Conservation (phyloP, 2,329 filamentous ascomycete species). For the Scolecobasidium constrictum region DNA sequence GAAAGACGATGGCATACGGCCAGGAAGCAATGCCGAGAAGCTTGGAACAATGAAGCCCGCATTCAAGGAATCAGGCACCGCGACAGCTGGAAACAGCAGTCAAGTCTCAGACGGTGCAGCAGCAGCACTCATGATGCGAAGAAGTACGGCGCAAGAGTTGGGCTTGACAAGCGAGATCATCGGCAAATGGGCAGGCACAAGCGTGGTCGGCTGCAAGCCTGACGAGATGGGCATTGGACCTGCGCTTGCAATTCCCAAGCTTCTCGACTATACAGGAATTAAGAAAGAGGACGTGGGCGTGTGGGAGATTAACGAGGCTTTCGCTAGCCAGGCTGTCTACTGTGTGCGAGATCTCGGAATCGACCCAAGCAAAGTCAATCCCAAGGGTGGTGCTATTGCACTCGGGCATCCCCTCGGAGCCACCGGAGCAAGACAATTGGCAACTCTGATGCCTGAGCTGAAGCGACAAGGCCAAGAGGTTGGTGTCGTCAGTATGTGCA, state of each 20-base stretch:
- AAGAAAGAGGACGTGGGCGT: constrained; percentile 59
- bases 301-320: constrained; percentile 91
- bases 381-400: constrained; percentile 89
- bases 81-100: constrained; percentile 75
- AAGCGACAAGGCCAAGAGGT: constrained; percentile 57
- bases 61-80: constrained; percentile 62
- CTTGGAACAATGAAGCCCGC: constrained; percentile 75
- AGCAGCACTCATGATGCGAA: constrained; percentile 71
- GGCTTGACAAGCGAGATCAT: constrained; percentile 61
- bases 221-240: constrained; percentile 95
- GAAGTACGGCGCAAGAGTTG: constrained; percentile 65
- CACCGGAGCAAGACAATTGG: constrained; percentile 72
- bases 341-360: constrained; percentile 62
- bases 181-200: constrained; percentile 70
- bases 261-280: constrained; percentile 61
- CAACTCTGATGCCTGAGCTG: constrained; percentile 61
- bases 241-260: constrained; percentile 71
- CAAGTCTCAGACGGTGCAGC: constrained; percentile 86
- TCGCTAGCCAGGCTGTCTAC: constrained; percentile 54
- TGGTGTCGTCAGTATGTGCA: constrained; percentile 84
- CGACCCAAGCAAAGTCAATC: constrained; percentile 66
- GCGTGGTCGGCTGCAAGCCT: constrained; percentile 66
- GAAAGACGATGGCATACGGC: constrained; percentile 74
- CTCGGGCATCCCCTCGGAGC: constrained; percentile 84
- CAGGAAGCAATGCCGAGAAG: constrained; percentile 55